Percentiles rank a stretch among this genome's conserved stretches.
Evolutionary conservation across 208 protist genomes (phyloP).

Genomic region (Lotmaria passim): DNA sequence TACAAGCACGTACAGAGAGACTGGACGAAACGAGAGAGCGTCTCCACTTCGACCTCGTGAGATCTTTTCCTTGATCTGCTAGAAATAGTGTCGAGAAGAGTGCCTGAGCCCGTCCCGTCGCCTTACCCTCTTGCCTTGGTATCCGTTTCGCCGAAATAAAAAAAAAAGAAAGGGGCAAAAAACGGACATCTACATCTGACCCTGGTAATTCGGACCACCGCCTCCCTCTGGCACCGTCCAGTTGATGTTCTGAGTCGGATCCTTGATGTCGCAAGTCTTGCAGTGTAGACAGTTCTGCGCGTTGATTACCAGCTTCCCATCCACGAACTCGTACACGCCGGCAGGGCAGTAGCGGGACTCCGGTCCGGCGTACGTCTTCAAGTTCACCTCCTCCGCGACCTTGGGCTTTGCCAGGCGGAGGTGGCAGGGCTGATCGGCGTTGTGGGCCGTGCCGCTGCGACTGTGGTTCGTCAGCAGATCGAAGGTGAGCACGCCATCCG

Average conservation of each 20-base stretch:
- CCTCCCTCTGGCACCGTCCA: constrained; percentile 96
- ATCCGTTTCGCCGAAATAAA: no score
- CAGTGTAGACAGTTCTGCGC: constrained; percentile 99
- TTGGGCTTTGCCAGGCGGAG: constrained; percentile 81
- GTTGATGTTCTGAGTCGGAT: constrained; percentile 97
- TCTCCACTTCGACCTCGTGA: no score
- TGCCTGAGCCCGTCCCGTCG: no score
- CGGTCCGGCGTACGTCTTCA: constrained; percentile 91
- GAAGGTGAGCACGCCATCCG: constrained; percentile 96
- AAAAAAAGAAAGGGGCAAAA: background rate
- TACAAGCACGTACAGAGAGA: no score
- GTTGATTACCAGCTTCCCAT: constrained; percentile 96
- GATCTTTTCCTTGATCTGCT: no score
- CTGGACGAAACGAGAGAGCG: no score
- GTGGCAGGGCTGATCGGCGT: constrained; percentile 96
- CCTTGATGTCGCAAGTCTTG: constrained; percentile 99
- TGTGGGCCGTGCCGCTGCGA: constrained; percentile 96
- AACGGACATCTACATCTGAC: constrained; percentile 62
- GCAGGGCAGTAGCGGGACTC: constrained; percentile 96
- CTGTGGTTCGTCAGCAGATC: constrained; percentile 96
- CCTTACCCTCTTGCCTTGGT: no score
- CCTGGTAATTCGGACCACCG: constrained; percentile 86
- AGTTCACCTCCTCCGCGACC: constrained; percentile 87
- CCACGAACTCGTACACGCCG: constrained; percentile 96
- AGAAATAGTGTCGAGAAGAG: no score